These are phyloP conservation scores for Pestalotiopsis sp. DNA, from an alignment of 2,329 filamentous ascomycete genomes.

Conservation along the genomic window DNA sequence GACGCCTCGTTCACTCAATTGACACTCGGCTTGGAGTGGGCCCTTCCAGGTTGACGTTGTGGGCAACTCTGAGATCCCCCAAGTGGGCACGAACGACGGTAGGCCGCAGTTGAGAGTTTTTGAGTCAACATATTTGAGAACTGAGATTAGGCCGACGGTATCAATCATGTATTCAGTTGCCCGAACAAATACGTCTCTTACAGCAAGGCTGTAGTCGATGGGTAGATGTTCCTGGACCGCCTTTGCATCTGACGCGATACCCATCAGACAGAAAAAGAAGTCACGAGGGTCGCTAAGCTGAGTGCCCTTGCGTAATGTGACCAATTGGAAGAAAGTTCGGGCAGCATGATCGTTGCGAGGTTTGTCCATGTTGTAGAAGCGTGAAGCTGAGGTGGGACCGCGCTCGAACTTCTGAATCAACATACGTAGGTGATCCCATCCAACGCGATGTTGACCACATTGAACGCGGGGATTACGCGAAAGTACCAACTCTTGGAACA, in stretches of 20 bases:
- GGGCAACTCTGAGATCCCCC: not conserved
- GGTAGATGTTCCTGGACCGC: not conserved
- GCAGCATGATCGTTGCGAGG: not conserved
- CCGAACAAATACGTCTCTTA: not conserved
- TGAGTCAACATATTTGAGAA: not conserved
- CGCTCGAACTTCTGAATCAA: not conserved
- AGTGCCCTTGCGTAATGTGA: not conserved
- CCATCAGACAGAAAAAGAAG: not conserved
- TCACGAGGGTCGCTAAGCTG: not conserved
- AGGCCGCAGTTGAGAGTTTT: not conserved
- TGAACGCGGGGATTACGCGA: conserved; percentile 4
- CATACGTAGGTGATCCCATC: not conserved
- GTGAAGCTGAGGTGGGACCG: not conserved
- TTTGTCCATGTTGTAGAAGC: not conserved
- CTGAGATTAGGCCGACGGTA: not conserved
- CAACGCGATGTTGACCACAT: not conserved
- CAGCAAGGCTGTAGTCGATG: not conserved
- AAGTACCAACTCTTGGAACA: not conserved
- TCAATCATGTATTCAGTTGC: not conserved
- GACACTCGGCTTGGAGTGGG: not conserved
- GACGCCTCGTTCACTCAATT: not conserved
- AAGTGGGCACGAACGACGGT: not conserved
- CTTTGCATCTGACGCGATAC: not conserved
- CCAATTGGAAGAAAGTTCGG: not conserved
- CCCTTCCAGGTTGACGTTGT: not conserved